Evolutionary conservation across 352 stramenopile species (phyloP).

Genomic region (Phytophthora pini): DNA sequence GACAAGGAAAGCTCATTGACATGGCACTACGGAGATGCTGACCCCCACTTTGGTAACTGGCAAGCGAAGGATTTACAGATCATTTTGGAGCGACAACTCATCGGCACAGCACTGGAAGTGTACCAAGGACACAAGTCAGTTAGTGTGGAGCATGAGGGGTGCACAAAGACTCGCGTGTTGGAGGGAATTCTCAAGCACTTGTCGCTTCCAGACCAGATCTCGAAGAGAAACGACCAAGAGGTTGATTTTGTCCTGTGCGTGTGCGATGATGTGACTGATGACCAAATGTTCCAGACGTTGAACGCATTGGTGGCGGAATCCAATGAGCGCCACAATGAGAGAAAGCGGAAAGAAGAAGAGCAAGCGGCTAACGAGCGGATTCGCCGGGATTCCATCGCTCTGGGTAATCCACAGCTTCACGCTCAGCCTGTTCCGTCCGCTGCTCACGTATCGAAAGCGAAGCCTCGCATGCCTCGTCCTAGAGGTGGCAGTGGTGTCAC

Average conservation of each 20-base stretch:
- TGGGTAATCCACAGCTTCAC: conserved; percentile 24
- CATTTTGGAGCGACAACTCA: conserved; percentile 85
- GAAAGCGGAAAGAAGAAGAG: conserved; percentile 44
- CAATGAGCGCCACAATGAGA: conserved; percentile 71
- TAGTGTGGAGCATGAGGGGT: conserved; percentile 82
- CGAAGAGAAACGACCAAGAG: conserved; percentile 65
- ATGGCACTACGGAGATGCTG: conserved; percentile 89
- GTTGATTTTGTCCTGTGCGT: conserved; percentile 91
- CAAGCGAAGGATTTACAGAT: conserved; percentile 92
- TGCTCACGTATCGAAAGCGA: conserved; percentile 45
- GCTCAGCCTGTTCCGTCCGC: conserved; percentile 38
- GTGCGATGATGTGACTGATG: conserved; percentile 88
- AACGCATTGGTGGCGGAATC: conserved; percentile 79
- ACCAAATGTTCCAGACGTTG: conserved; percentile 92
- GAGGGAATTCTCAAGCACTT: conserved; percentile 79
- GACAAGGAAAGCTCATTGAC: conserved; percentile 88
- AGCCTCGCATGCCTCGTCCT: conserved; percentile 38
- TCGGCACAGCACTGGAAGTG: conserved; percentile 87
- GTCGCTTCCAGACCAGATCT: conserved; percentile 72
- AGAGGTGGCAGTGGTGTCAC: conserved; percentile 25
- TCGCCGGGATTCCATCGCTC: conserved; percentile 34
- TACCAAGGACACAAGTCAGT: conserved; percentile 87
- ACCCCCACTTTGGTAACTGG: conserved; percentile 88
- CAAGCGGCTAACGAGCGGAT: conserved; percentile 40
- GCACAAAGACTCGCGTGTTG: conserved; percentile 79